Evolutionary conservation across 768 basidiomycete genomes (phyloP).

Genomic region (Mycena vulgaris): DNA sequence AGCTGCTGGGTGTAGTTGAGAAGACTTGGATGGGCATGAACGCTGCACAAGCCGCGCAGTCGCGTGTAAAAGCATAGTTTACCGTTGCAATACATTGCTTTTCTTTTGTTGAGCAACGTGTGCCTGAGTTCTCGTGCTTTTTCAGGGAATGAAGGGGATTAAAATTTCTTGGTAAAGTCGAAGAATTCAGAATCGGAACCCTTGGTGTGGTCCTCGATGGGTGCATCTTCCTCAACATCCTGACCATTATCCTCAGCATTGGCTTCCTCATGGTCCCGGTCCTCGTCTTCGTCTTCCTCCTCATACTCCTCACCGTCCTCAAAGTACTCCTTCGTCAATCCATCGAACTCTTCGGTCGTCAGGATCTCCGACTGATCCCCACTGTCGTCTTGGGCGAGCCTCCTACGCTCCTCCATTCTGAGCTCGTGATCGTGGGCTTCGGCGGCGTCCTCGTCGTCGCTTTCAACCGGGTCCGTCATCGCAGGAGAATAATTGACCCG

Average conservation of each 20-base stretch:
- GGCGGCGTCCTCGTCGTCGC: slow-evolving; percentile 20
- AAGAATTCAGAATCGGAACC: not conserved
- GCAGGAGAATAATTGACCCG: slow-evolving; percentile 76
- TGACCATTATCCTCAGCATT: not conserved
- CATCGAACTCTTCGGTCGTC: slow-evolving; percentile 14
- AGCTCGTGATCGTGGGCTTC: not conserved
- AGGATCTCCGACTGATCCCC: not conserved
- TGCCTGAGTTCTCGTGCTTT: not conserved
- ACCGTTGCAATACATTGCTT: slow-evolving; percentile 28
- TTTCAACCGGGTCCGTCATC: slow-evolving; percentile 57
- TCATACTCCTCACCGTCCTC: not conserved
- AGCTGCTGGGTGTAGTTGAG: slow-evolving; percentile 91
- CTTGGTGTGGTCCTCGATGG: not conserved
- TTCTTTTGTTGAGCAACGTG: not conserved
- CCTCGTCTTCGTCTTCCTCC: slow-evolving; percentile 5
- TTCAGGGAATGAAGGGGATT: not conserved
- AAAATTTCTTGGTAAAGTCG: slow-evolving; percentile 18
- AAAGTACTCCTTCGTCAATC: not conserved
- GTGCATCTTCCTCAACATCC: not conserved
- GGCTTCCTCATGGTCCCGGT: not conserved
- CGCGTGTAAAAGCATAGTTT: slow-evolving; percentile 62
- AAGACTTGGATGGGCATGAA: slow-evolving; percentile 99
- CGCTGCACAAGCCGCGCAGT: slow-evolving; percentile 88
- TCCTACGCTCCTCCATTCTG: not conserved
- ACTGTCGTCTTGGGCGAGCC: not conserved